Evolutionary conservation across 805 yeast genomes (phyloP), one percentile per base, ranked within the genome.

Genomic region (Spathaspora arborariae): DNA sequence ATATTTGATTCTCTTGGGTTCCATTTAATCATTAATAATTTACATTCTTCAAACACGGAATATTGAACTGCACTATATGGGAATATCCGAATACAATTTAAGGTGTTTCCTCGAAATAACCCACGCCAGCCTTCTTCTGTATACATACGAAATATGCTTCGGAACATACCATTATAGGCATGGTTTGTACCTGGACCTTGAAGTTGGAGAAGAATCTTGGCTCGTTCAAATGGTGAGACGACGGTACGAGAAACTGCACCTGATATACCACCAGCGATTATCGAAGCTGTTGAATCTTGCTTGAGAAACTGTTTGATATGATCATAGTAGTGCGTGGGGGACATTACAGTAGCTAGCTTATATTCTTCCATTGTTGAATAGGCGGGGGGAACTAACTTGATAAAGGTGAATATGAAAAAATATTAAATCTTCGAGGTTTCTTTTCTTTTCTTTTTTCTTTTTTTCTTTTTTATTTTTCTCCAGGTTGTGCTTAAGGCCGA

Each of bases 11-110:
- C 20, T 24, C 49, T 43, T 9, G 58, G 59, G 15, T 44, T 42
- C 22, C 40, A 16, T 39, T 42, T 39, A 5, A 65, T 26, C 9
- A 79, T 51, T 27, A 67, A 48, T 27, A 56, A 68, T 59, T 82
- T 86, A 55, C 78, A 67, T 41, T 73, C 62, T 55, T 92, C 92
- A 63, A 86, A 92, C 6, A 86, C 89, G 22, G 89, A 79, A 68
- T 88, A 92, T 67, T 92, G 99, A 11, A 90, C 95, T 0, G 98
- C 97, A 49, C 92, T 83, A 60, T 92, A 92, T 1, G 99, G 99
- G 51, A 92, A 81, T 20, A 94, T 88, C 45, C 99, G 74, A 1
- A 92, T 66, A 71, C 97, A 91, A 63, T 92, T 92, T 50, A 88
- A 74, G 0, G 92, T 88, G 64, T 92, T 92, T 1, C 99, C 99